These are phyloP conservation scores for Globisporangium cederbergense DNA, from an alignment of 352 stramenopile species.

Conservation along the genomic window DNA sequence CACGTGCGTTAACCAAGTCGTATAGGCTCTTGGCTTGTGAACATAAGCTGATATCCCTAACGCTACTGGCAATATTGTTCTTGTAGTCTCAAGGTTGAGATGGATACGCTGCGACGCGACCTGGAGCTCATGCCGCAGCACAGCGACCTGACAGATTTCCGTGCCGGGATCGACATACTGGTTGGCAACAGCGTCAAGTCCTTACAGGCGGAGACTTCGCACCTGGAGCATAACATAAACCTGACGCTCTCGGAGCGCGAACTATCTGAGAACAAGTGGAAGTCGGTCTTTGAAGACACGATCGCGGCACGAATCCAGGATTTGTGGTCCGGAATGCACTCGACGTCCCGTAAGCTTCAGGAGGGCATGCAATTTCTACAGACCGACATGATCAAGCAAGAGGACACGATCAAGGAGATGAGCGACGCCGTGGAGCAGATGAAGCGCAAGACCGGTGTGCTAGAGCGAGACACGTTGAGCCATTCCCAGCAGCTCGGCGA, in stretches of 20 bases:
- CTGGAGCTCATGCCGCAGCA: conserved; percentile 30
- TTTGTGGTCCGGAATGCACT: conserved; percentile 47
- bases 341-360: conserved; percentile 30
- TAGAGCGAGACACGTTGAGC: conserved; percentile 22
- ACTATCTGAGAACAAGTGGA: conserved; percentile 57
- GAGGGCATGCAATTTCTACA: conserved; percentile 40
- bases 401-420: conserved; percentile 33
- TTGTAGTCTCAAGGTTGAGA: conserved; percentile 32
- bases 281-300: conserved; percentile 40
- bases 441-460: conserved; percentile 16
- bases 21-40: not conserved
- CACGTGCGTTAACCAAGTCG: conserved; percentile 14
- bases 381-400: conserved; percentile 44
- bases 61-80: not conserved
- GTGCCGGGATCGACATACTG: conserved; percentile 35
- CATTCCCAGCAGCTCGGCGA: conserved; percentile 21
- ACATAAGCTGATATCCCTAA: not conserved
- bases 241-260: conserved; percentile 31
- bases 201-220: conserved; percentile 25
- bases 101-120: conserved; percentile 37
- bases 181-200: conserved; percentile 19
- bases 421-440: conserved; percentile 26
- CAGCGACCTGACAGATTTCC: conserved; percentile 37
- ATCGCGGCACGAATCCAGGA: conserved; percentile 50
- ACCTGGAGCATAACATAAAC: conserved; percentile 35